Percentiles rank a stretch among this genome's conserved stretches.
Evolutionary conservation across 495 filamentous ascomycete species (phyloP).

Genomic region (Lentithecium fluviatile): DNA sequence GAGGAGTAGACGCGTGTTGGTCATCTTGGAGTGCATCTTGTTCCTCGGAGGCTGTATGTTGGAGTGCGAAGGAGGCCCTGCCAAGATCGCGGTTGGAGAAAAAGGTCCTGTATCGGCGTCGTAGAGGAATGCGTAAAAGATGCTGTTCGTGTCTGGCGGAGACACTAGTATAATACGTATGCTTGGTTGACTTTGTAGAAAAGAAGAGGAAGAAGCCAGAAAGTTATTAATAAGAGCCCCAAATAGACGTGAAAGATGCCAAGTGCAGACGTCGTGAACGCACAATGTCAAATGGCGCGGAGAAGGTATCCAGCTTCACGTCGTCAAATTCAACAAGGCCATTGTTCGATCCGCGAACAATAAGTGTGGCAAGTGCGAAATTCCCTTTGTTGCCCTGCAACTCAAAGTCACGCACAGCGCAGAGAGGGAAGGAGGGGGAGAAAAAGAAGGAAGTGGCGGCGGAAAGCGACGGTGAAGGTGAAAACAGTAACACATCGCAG

Average conservation of each 20-base stretch:
- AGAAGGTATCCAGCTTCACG: constrained; percentile 8
- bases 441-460: not conserved
- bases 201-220: not conserved
- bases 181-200: not conserved
- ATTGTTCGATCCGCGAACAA: constrained; percentile 13
- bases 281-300: constrained; percentile 8
- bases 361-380: not conserved
- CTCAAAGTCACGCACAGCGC: constrained; percentile 2
- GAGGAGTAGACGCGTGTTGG: not conserved
- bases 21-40: not conserved
- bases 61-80: not conserved
- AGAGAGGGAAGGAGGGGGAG: constrained; percentile 1
- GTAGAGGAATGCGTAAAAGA: no score
- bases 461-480: not conserved
- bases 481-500: constrained; percentile 2
- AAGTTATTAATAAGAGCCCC: not conserved
- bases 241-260: constrained; percentile 11
- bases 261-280: constrained; percentile 1
- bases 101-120: not conserved
- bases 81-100: not conserved
- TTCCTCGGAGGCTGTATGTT: not conserved
- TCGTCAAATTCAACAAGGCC: constrained; percentile 8
- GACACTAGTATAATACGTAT: no score
- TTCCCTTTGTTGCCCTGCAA: constrained; percentile 18
- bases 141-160: no score